These are phyloP conservation scores for Rhipidocladum racemiflorum DNA, from an alignment of 176 grass and related monocot genomes.

Conservation along the genomic window DNA sequence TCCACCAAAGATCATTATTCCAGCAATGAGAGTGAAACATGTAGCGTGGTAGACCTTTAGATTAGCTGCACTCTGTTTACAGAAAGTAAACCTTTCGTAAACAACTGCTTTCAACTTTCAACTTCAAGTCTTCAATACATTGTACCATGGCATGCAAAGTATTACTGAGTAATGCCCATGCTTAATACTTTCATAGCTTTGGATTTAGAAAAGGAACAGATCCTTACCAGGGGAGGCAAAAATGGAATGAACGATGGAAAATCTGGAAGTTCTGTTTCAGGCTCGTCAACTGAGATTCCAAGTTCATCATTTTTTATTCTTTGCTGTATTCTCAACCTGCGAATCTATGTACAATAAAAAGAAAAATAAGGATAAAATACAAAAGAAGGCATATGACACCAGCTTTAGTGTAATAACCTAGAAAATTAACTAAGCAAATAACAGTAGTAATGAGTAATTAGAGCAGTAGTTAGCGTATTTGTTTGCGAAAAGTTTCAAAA, in stretches of 20 bases:
- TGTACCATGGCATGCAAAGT: background rate
- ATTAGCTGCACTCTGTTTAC: slow-evolving; percentile 92
- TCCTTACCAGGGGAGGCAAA: slow-evolving; percentile 81
- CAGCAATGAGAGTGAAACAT: slow-evolving; percentile 84
- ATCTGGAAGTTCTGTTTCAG: slow-evolving; percentile 86
- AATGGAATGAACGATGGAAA: slow-evolving; percentile 99
- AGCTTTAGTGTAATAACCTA: too few relatives aligned
- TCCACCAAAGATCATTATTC: slow-evolving; percentile 94
- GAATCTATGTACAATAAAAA: slow-evolving; percentile 50
- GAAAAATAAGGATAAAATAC: background rate
- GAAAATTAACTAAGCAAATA: too few relatives aligned
- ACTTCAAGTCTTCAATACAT: background rate
- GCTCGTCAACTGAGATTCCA: slow-evolving; percentile 74
- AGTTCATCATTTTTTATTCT: slow-evolving; percentile 97
- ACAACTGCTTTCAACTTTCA: slow-evolving; percentile 11
- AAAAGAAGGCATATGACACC: background rate
- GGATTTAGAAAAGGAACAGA: background rate
- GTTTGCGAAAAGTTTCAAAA: too few relatives aligned
- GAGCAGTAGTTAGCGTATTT: too few relatives aligned
- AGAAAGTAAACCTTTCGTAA: slow-evolving; percentile 27
- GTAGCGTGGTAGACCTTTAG: slow-evolving; percentile 86
- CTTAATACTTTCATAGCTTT: background rate
- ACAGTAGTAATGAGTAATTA: too few relatives aligned
- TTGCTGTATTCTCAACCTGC: slow-evolving; percentile 96
- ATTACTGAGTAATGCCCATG: background rate